Conservation (phyloP, 2,329 filamentous ascomycete genomes). For the Tricladium varicosporioides region DNA sequence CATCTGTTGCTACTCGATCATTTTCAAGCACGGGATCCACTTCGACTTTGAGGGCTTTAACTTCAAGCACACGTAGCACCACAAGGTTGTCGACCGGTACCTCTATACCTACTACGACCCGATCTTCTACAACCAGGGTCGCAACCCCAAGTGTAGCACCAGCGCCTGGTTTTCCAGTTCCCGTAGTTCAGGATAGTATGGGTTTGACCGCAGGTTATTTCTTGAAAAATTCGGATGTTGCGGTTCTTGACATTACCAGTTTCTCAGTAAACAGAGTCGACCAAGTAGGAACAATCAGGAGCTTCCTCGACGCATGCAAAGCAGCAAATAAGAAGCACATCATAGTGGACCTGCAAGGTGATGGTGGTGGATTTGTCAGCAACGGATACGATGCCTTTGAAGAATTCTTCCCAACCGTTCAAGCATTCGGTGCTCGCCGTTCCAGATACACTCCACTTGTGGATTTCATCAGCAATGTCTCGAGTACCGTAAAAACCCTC, state of each 20-base stretch:
- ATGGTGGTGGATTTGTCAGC: conserved; percentile 57
- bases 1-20: no score
- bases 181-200: conserved; percentile 3
- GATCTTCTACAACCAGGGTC: background rate
- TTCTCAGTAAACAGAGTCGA: conserved; percentile 28
- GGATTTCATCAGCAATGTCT: conserved; percentile 2
- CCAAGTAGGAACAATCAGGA: conserved; percentile 16
- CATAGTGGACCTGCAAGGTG: conserved; percentile 56
- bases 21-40: background rate
- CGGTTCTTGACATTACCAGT: conserved; percentile 18
- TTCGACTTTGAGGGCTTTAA: background rate
- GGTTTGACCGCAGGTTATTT: conserved; percentile 24
- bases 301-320: conserved; percentile 44
- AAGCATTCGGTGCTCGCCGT: conserved; percentile 1
- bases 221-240: conserved; percentile 18
- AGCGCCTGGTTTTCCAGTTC: conserved; percentile 1
- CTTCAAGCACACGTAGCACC: no score
- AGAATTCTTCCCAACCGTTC: conserved; percentile 29
- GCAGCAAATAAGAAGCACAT: conserved; percentile 56
- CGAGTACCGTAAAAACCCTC: background rate
- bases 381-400: conserved; percentile 60
- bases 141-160: background rate
- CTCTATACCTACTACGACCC: background rate
- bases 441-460: conserved; percentile 9
- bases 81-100: no score